Percentiles rank a stretch among this genome's conserved stretches.
phyloP scores from a whole-genome alignment of 805 yeast genomes.

The Teunomyces lycoperdinae region DNA sequence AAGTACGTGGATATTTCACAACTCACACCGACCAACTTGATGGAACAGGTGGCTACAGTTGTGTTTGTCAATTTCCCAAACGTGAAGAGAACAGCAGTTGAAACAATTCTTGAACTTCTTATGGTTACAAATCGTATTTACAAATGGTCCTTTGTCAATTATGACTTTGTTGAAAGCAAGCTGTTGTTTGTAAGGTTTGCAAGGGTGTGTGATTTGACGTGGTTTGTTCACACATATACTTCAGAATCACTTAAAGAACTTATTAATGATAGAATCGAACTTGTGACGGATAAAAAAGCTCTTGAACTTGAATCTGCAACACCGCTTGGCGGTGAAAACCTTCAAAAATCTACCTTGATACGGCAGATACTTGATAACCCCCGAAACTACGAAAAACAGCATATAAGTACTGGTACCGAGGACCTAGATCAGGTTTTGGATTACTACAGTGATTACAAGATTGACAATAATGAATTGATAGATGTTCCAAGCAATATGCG shows the following conservation, averaged over 20 bases:
- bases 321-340: background rate
- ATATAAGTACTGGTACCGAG: constrained; percentile 26
- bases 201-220: constrained; percentile 10
- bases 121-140: constrained; percentile 13
- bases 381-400: constrained; percentile 18
- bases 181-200: constrained; percentile 32
- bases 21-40: constrained; percentile 31
- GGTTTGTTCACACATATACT: constrained; percentile 11
- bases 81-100: constrained; percentile 26
- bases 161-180: constrained; percentile 29
- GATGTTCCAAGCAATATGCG: constrained; percentile 56
- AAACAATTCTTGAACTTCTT: constrained; percentile 27
- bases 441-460: constrained; percentile 42
- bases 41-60: constrained; percentile 34
- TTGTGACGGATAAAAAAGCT: background rate
- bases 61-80: constrained; percentile 33
- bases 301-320: background rate
- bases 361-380: constrained; percentile 13
- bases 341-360: background rate
- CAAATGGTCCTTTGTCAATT: constrained; percentile 34
- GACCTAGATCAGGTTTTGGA: constrained; percentile 34
- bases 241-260: background rate
- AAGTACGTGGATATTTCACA: constrained; percentile 23
- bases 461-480: constrained; percentile 54
- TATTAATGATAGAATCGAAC: background rate